A percentile compares a stretch with the other conserved stretches of the same genome.
Conservation (phyloP, 257 asterid species). For the Perilla frutescens region DNA sequence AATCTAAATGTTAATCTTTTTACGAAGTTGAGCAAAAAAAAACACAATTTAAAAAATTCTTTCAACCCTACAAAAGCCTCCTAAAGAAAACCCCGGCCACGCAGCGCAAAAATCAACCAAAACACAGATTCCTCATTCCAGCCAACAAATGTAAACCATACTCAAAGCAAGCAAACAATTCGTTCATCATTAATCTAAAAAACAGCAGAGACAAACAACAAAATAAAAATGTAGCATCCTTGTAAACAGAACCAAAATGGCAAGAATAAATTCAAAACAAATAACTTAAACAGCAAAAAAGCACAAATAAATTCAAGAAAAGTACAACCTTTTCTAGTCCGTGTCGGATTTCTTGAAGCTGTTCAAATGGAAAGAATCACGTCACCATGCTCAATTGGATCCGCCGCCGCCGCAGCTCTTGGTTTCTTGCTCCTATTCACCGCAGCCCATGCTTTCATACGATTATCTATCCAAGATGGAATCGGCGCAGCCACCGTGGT, state of each 20-base stretch:
- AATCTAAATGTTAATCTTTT: background rate
- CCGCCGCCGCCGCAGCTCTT: conserved; percentile 28
- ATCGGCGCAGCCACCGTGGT: background rate
- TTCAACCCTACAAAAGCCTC: background rate
- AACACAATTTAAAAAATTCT: too few species aligned
- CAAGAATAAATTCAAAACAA: background rate
- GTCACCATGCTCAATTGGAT: too few species aligned
- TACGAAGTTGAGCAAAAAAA: background rate
- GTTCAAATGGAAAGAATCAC: conserved; percentile 35
- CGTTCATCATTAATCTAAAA: background rate
- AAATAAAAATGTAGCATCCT: background rate
- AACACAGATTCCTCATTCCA: background rate
- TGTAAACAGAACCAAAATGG: background rate
- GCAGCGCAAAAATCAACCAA: background rate
- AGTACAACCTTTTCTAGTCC: conserved; percentile 57
- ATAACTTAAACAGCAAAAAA: background rate
- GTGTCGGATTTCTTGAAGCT: conserved; percentile 51
- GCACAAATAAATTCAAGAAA: background rate
- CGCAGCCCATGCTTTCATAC: background rate
- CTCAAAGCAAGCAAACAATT: background rate
- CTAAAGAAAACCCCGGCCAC: background rate
- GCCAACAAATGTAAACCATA: conserved; percentile 10
- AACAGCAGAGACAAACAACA: background rate
- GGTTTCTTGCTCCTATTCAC: conserved; percentile 57
- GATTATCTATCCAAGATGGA: too few species aligned